These are phyloP conservation scores for Wickerhamiella allomyrinae DNA, from an alignment of 805 yeast species.

Conservation along the genomic window DNA sequence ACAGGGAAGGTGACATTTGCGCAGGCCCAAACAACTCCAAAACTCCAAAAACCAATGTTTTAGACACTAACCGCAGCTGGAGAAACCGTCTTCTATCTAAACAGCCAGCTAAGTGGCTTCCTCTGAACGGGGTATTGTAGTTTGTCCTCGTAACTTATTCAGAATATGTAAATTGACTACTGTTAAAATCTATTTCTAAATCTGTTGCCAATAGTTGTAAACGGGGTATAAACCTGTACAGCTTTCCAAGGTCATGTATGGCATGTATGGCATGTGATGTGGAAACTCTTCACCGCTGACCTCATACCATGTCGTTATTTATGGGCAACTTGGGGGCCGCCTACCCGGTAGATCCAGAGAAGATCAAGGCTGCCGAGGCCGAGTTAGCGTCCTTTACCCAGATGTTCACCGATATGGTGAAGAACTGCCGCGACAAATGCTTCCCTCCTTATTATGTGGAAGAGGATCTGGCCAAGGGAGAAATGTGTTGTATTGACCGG, in stretches of 20 bases:
- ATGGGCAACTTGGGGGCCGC: slow-evolving; percentile 18
- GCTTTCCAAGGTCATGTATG: no score
- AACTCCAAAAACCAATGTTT: no score
- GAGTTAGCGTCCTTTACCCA: slow-evolving; percentile 23
- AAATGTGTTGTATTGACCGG: slow-evolving; percentile 65
- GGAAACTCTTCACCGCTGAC: no score
- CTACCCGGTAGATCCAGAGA: slow-evolving; percentile 22
- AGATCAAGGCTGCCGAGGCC: slow-evolving; percentile 23
- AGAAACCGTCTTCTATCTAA: background rate
- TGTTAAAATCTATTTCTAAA: no score
- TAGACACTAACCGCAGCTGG: slow-evolving; percentile 1
- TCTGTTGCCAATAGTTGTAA: no score
- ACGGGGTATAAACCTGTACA: no score
- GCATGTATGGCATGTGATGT: no score
- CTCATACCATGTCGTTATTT: slow-evolving; percentile 23
- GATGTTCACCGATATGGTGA: slow-evolving; percentile 31
- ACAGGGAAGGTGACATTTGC: no score
- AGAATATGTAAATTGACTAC: no score
- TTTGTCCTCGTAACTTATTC: no score
- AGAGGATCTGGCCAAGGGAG: slow-evolving; percentile 73
- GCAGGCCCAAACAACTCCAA: no score
- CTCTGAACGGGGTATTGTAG: no score
- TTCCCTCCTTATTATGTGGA: slow-evolving; percentile 78
- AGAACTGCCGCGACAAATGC: slow-evolving; percentile 61
- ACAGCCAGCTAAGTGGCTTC: background rate